Base-by-base conservation (phyloP, 176 grass and related monocot genomes). In the Bonia amplexicaulis region DNA sequence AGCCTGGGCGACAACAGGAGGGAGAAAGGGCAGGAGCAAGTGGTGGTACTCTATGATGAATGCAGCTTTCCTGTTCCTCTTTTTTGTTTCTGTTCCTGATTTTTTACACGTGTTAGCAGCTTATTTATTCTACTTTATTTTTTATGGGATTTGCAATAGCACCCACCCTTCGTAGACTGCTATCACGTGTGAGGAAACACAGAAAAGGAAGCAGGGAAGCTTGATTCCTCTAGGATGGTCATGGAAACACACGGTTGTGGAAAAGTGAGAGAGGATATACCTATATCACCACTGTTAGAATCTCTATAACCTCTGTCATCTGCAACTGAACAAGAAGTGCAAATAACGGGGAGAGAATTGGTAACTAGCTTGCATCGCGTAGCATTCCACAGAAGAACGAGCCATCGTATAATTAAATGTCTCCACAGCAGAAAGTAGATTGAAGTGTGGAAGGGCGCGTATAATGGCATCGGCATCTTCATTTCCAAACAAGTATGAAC, bases 291-390 rank as follows among this genome's bases (percentile, higher is more conserved):
- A 25, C 83, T 81, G 15, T 85, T 70, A 61, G 74, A 69, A 20
- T 79, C 79, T 66, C 15, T 89, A 54, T 19, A 17, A 19, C 16
- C 6, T 53, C 82, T 86, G 65, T 79, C 86, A 86, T 92, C 90
- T 92, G 82, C 27, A 83, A 25, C 61, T 51, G n/a, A 71, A 64
- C 57, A 47, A 55, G 19, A 47, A 55, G 19, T 42, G 4, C 22
- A 27, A 63, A 26, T 53, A 53, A 27, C 23, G 4, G 60, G 12
- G 5, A 62, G 59, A 62, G 9, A 62, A 62, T 6, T 14, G 11
- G 10, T 14, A 63, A 15, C 22, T 63, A 29, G 23, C 9, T 31
- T 26, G n/a, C 20, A 62, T 62, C 6, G 3, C 60, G 9, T 29
- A 6, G 19, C 12, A 63, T 58, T 9, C 54, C 17, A n/a, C 20